A percentile compares a stretch with the other conserved stretches of the same genome.
Conservation (phyloP, 139 green algal species). For the Ettlia oleoabundans region DNA sequence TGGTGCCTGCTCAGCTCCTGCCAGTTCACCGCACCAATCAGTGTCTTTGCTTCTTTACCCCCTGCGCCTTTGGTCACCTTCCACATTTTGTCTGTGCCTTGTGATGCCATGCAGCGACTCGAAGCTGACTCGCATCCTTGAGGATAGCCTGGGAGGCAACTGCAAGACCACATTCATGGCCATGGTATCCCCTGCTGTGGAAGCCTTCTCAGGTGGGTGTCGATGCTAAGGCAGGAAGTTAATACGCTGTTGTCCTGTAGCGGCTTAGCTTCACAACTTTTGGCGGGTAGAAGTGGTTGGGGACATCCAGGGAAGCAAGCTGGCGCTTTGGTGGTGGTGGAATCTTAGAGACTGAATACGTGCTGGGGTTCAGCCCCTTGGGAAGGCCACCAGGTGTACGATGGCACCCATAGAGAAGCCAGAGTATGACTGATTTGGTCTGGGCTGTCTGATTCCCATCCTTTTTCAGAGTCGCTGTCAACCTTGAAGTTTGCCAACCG, state of each 20-base stretch:
- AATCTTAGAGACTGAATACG: too few species aligned
- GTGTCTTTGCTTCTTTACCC: not conserved
- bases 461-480: constrained; percentile 76
- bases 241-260: not conserved
- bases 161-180: constrained; percentile 95
- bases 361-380: too few species aligned
- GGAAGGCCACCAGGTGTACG: too few species aligned
- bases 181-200: constrained; percentile 83
- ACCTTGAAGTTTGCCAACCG: constrained; percentile 95
- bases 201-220: constrained; percentile 69
- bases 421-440: not conserved
- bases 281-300: too few species aligned
- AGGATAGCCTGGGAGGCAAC: constrained; percentile 95
- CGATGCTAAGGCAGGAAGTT: too few species aligned
- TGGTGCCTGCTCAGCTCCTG: not conserved
- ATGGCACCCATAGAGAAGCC: not conserved
- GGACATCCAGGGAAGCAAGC: too few species aligned
- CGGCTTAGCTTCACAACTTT: not conserved
- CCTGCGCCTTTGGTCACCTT: not conserved
- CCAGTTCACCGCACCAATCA: too few species aligned
- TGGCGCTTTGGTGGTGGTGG: too few species aligned
- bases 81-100: not conserved
- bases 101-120: constrained; percentile 63
- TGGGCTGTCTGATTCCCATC: not conserved
- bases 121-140: constrained; percentile 95